Evolutionary conservation across 2,329 filamentous ascomycete genomes (phyloP), one percentile per base, ranked within the genome.

Genomic region (Nemania diffusa): DNA sequence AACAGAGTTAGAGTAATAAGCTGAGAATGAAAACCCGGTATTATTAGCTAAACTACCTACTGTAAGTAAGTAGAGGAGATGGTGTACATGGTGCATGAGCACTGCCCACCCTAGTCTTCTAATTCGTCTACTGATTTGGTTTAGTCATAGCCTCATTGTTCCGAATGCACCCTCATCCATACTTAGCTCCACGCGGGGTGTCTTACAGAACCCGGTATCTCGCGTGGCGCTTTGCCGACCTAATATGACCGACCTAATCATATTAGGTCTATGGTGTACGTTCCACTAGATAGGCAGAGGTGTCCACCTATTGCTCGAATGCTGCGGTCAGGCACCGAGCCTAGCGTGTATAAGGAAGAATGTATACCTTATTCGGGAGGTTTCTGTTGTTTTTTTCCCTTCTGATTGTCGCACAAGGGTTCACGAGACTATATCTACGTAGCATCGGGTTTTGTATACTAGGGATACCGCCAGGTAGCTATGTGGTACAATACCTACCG

Each of bases 191-290:
- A 46, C 22, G 57, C 51, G 46, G 62, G 37, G 65, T 37, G 55
- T 65, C 48, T 51, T 53, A 62, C 48, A 55, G 46, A 44, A 29
- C 20, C 15, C 37, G 15, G 22, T 60, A 57, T 62, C 53, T 63
- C 48, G 62, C 64, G 44, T 59, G 61, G 67, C 20, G 24, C 24
- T 59, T 52, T 64, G 32, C 50, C 67, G 51, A 67, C 32, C 32
- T 34, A 34, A 34, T 2, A 61, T 62, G 13, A 46, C 11, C 15
- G 5, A 13, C 6, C 5, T 46, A 13, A 34, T 46, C 37, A 26
- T 27, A 20, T 50, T 40, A 2, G 2, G 15, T 17, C 55, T 32
- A 11, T 32, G 7, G n/a, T n/a, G n/a, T n/a, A n/a, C n/a, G n/a
- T n/a, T n/a, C n/a, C n/a, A n/a, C n/a, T n/a, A n/a, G n/a, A n/a